Percentiles rank a stretch among this genome's conserved stretches.
phyloP scores from a whole-genome alignment of 306 rosid genomes.

The Acacia confusa region DNA sequence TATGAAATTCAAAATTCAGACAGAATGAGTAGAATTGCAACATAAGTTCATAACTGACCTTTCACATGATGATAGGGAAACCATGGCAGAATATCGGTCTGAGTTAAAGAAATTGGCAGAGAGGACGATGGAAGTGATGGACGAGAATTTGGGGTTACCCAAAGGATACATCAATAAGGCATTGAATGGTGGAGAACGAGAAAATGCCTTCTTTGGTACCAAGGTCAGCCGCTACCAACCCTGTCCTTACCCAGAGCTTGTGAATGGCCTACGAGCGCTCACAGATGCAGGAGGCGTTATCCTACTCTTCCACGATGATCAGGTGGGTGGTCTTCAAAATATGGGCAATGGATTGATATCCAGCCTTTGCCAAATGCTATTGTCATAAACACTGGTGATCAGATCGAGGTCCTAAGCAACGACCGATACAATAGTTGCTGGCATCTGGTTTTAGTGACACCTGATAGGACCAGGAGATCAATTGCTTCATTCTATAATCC shows the following conservation, averaged over 20 bases:
- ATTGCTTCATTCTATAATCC: constrained; percentile 93
- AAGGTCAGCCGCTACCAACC: constrained; percentile 98
- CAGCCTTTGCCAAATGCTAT: constrained; percentile 83
- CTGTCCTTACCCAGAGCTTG: constrained; percentile 76
- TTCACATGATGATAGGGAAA: constrained; percentile 56
- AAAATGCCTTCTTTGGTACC: constrained; percentile 81
- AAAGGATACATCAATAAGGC: constrained; percentile 73
- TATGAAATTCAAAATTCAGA: no score
- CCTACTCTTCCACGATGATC: constrained; percentile 86
- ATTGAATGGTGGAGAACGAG: constrained; percentile 60
- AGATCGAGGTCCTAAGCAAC: constrained; percentile 90
- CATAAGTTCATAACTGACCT: constrained; percentile 10
- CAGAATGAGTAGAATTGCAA: no score
- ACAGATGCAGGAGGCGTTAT: constrained; percentile 93
- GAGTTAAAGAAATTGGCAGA: constrained; percentile 73
- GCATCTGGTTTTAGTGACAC: constrained; percentile 70
- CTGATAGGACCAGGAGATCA: constrained; percentile 75
- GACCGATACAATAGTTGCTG: constrained; percentile 88
- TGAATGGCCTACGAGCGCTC: constrained; percentile 90
- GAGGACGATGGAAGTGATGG: constrained; percentile 80
- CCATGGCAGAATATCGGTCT: constrained; percentile 70
- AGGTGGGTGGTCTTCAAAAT: constrained; percentile 90
- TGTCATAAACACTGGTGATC: constrained; percentile 96
- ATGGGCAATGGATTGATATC: constrained; percentile 80
- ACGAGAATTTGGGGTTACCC: constrained; percentile 77